Percentiles rank a stretch among this genome's conserved stretches.
These are phyloP conservation scores for Chlorella ohadii DNA, from an alignment of 139 green algal genomes.

Conservation along the genomic window DNA sequence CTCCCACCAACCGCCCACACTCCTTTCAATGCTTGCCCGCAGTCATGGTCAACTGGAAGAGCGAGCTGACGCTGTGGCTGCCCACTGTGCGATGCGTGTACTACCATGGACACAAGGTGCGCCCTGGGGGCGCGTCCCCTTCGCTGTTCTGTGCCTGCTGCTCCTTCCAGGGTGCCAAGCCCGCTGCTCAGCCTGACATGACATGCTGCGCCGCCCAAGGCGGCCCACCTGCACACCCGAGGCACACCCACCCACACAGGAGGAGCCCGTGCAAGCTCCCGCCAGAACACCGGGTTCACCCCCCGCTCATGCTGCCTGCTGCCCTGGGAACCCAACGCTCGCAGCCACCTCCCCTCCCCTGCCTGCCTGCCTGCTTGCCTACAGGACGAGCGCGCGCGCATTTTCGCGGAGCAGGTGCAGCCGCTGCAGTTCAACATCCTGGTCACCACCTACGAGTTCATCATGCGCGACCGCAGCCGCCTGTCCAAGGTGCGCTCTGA, in stretches of 20 bases:
- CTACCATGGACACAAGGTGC: slow-evolving; percentile 70
- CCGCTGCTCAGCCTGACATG: no score
- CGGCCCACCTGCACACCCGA: no score
- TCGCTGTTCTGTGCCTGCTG: slow-evolving; percentile 4
- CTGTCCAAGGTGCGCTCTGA: slow-evolving; percentile 63
- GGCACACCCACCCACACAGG: no score
- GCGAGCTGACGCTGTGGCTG: slow-evolving; percentile 93
- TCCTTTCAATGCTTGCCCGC: background rate
- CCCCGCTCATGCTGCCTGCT: no score
- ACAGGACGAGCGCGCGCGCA: slow-evolving; percentile 78
- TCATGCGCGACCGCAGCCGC: slow-evolving; percentile 90
- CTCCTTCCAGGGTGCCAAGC: no score
- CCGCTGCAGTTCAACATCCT: slow-evolving; percentile 95
- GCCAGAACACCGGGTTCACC: no score
- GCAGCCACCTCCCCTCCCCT: no score
- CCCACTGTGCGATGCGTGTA: slow-evolving; percentile 75
- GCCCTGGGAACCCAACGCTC: no score
- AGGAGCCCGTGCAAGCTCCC: no score
- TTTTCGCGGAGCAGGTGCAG: slow-evolving; percentile 70
- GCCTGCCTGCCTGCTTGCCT: background rate
- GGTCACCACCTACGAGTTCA: slow-evolving; percentile 98
- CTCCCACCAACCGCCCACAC: no score
- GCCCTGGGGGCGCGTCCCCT: background rate
- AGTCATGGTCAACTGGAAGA: slow-evolving; percentile 98
- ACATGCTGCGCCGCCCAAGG: no score